Evolutionary conservation across 352 stramenopile species (phyloP), one percentile per base, ranked within the genome.

Genomic region (Globisporangium takayamanum): DNA sequence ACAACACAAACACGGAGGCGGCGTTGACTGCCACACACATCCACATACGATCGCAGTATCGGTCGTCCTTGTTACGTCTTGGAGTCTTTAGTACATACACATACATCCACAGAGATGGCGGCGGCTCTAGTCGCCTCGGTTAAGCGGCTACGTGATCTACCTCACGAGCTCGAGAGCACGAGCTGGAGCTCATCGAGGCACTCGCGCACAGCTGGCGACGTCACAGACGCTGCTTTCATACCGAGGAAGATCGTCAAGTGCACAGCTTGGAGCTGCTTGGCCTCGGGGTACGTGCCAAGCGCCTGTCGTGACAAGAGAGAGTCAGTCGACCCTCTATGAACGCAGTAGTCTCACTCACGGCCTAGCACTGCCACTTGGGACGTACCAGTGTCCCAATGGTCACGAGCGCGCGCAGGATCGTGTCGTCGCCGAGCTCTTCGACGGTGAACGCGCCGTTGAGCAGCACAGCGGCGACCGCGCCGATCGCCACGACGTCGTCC

Each of bases 391-490:
- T 87, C 26, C 80, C 84, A 36, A 92, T 74, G 5, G 82, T 61
- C 30, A 89, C 70, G 18, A 94, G 62, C 10, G 72, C 73, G 51
- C 84, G 81, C 51, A 91, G 64, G 51, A 92, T 74, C 5, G 80
- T 76, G 56, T 94, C 82, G 58, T 94, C 82, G n/a, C 79, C 78
- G n/a, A 89, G 60, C 47, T 89, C 75, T 45, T 82, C 65, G 18
- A 94, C 58, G 14, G 74, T 65, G 30, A 70, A 70, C 10, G 75
- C 59, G 25, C 76, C 68, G 47, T 83, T 84, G 22, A 90, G 53
- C 25, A 88, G 60, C 20, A 79, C 70, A 56, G 75, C 80, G 1
- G 70, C 67, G 26, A 79, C 54, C 2, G 79, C 84, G 42, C 77
- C 69, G 37, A 88, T 62, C 2, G 76, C 63, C 0, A 86, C 60